Conservation (phyloP, 768 basidiomycete genomes). For the Tubosaeta sp. region DNA sequence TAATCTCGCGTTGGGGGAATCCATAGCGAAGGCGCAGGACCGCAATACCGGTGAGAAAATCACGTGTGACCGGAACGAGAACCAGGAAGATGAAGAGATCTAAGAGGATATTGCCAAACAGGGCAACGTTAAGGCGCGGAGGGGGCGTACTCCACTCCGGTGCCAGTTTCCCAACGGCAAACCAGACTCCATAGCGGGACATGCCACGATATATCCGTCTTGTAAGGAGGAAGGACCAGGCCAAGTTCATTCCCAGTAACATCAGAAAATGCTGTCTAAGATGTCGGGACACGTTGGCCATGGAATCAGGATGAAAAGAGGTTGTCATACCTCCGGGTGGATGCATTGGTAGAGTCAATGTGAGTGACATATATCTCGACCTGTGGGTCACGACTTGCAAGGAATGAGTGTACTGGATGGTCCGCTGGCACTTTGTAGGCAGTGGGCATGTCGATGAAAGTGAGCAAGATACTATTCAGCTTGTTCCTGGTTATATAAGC, state of each 20-base stretch:
- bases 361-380: constrained; percentile 30
- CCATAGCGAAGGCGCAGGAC: constrained; percentile 25
- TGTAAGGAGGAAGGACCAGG: constrained; percentile 22
- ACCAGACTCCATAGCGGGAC: constrained; percentile 28
- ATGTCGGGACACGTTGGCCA: constrained; percentile 9
- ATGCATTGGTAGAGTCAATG: constrained; percentile 17
- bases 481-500: constrained; percentile 19
- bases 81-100: constrained; percentile 26
- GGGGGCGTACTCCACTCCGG: constrained; percentile 11
- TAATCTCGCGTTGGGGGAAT: constrained; percentile 24
- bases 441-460: constrained; percentile 21
- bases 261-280: constrained; percentile 26
- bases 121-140: constrained; percentile 11
- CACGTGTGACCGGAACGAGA: constrained; percentile 22
- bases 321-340: constrained; percentile 23
- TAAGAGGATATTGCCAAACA: constrained; percentile 23
- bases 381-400: constrained; percentile 13
- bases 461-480: neutral
- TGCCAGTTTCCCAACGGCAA: constrained; percentile 17
- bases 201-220: constrained; percentile 22
- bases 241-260: constrained; percentile 22
- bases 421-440: constrained; percentile 21
- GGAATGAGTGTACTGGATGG: constrained; percentile 23
- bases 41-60: constrained; percentile 17
- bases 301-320: neutral